Conservation (phyloP, 306 rosid genomes). For the Ceratonia siliqua region DNA sequence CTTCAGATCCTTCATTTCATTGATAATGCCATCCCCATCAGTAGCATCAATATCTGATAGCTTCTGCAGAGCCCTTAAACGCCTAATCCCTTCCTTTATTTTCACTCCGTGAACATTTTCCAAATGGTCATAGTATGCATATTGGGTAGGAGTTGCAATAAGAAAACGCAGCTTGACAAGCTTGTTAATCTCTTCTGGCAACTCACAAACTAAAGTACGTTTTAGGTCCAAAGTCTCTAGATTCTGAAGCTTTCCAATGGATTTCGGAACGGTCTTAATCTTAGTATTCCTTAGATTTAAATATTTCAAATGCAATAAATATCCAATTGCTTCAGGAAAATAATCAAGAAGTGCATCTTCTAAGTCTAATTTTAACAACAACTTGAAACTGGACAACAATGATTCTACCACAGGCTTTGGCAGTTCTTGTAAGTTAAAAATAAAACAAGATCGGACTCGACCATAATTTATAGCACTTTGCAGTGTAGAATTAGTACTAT, state of each 20-base stretch:
- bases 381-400: slow-evolving; percentile 4
- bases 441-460: neutral
- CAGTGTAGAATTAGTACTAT: neutral
- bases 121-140: neutral
- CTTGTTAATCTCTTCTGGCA: neutral
- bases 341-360: neutral
- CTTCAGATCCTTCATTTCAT: neutral
- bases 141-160: neutral
- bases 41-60: neutral
- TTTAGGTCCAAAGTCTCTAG: slow-evolving; percentile 25
- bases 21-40: neutral
- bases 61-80: neutral
- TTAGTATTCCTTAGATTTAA: slow-evolving; percentile 24
- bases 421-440: neutral
- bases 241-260: slow-evolving; percentile 23
- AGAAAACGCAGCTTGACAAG: neutral
- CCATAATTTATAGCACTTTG: neutral
- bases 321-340: slow-evolving; percentile 15
- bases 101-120: neutral
- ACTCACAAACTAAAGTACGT: neutral
- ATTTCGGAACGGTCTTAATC: slow-evolving; percentile 20
- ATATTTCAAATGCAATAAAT: slow-evolving; percentile 25
- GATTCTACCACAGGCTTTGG: neutral
- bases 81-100: neutral
- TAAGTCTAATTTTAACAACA: slow-evolving; percentile 20